phyloP scores from a whole-genome alignment of 768 basidiomycete genomes.

The Pleurotus ostreatus region DNA sequence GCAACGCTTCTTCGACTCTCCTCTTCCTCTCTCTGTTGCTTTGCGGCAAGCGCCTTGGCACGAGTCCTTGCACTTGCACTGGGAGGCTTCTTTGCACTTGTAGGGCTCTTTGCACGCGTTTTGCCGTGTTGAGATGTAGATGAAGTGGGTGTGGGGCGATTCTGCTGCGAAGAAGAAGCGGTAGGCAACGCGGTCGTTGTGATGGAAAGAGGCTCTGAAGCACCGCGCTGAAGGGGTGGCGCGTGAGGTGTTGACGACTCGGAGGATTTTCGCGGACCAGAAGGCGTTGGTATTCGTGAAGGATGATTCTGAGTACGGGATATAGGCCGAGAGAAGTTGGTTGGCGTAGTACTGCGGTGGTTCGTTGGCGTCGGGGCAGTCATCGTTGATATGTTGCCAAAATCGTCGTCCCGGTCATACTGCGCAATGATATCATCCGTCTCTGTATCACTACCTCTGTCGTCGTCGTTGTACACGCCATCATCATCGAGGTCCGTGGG shows the following conservation, averaged over 20 bases:
- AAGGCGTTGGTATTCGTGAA: constrained; percentile 37
- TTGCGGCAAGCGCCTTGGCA: constrained; percentile 16
- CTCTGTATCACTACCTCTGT: constrained; percentile 17
- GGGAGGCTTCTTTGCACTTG: constrained; percentile 24
- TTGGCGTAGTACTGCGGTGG: constrained; percentile 36
- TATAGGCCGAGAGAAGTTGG: constrained; percentile 23
- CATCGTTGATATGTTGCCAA: constrained; percentile 17
- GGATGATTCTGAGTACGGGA: constrained; percentile 27
- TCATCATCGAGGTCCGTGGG: constrained; percentile 71
- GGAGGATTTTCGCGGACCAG: constrained; percentile 35
- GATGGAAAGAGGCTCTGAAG: constrained; percentile 34
- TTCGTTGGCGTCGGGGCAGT: constrained; percentile 19
- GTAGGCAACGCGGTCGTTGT: constrained; percentile 17
- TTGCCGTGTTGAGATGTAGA: constrained; percentile 13
- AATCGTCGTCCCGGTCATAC: constrained; percentile 10
- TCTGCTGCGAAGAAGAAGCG: constrained; percentile 25
- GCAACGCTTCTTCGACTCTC: constrained; percentile 56
- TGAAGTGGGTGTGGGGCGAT: constrained; percentile 19
- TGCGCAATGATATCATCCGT: constrained; percentile 15
- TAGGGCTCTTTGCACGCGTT: constrained; percentile 19
- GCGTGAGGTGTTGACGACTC: constrained; percentile 43
- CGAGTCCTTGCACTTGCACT: constrained; percentile 35
- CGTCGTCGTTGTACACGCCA: constrained; percentile 34
- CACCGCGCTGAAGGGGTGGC: constrained; percentile 31
- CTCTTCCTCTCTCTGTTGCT: constrained; percentile 37